Evolutionary conservation across 2,329 filamentous ascomycete genomes (phyloP).

Genomic region (Nigrospora sphaerica): DNA sequence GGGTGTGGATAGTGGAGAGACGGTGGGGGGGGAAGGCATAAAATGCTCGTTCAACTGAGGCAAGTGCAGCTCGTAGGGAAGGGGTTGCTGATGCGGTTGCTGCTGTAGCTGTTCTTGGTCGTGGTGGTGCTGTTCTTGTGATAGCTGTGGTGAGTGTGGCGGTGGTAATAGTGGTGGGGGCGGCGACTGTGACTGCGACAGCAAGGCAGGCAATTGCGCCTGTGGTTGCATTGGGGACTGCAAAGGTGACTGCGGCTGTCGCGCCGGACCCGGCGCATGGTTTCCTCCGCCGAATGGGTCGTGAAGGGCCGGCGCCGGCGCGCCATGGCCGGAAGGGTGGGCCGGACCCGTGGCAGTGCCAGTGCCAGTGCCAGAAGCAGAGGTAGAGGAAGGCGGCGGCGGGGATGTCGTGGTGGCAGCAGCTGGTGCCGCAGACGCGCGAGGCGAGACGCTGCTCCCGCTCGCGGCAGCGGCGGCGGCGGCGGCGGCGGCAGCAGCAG

Average conservation of each 20-base stretch:
- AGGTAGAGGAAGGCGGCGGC: constrained; percentile 3
- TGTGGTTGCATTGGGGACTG: too few relatives aligned
- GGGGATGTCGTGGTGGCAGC: constrained; percentile 6
- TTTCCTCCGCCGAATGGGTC: background rate
- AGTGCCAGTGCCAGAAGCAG: background rate
- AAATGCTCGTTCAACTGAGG: constrained; percentile 8
- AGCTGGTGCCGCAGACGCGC: constrained; percentile 4
- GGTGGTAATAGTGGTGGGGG: background rate
- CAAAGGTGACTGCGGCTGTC: background rate
- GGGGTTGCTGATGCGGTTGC: background rate
- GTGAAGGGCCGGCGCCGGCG: background rate
- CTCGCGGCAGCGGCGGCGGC: constrained; percentile 1
- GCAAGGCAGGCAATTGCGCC: too few relatives aligned
- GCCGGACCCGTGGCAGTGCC: constrained; percentile 3
- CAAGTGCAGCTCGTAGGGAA: constrained; percentile 5
- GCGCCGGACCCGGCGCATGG: background rate
- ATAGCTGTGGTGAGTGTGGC: background rate
- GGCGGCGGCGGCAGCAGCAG: constrained; percentile 10
- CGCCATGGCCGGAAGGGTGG: background rate
- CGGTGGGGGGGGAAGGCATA: constrained; percentile 24
- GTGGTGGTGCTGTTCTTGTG: background rate
- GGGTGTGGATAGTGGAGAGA: constrained; percentile 26
- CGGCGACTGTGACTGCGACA: background rate
- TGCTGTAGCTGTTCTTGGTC: too few relatives aligned
- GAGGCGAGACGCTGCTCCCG: constrained; percentile 3